phyloP scores from a whole-genome alignment of 2,329 filamentous ascomycete genomes.

The Alternaria postmessia region DNA sequence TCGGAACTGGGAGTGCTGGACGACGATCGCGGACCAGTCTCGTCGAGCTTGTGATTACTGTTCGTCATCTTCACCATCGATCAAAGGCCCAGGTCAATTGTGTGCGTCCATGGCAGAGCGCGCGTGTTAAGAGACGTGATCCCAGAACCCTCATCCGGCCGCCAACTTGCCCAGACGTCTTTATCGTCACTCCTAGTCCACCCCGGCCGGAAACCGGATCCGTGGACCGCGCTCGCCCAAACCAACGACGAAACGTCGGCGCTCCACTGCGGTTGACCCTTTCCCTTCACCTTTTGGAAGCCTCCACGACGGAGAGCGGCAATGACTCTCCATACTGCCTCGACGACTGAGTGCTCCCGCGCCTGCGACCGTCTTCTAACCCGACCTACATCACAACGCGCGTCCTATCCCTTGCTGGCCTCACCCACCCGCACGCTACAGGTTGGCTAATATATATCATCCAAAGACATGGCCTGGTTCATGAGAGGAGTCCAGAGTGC shows the following conservation, averaged over 20 bases:
- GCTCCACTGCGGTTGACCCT: constrained; percentile 11
- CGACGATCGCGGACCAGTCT: constrained; percentile 6
- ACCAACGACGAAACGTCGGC: constrained; percentile 18
- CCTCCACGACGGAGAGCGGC: constrained; percentile 27
- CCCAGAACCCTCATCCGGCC: neutral
- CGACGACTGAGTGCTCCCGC: constrained; percentile 30
- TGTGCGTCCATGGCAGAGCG: neutral
- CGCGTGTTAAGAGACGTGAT: neutral
- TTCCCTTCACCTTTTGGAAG: constrained; percentile 9
- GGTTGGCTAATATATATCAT: constrained; percentile 1
- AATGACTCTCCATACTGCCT: constrained; percentile 35
- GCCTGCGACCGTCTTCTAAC: constrained; percentile 17
- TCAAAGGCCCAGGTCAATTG: neutral
- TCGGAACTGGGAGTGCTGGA: constrained; percentile 8
- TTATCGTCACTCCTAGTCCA: constrained; percentile 14
- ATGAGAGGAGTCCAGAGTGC: constrained; percentile 71
- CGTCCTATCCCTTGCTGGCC: constrained; percentile 4
- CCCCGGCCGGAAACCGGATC: constrained; percentile 17
- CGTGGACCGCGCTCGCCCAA: constrained; percentile 22
- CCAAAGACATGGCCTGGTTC: constrained; percentile 49
- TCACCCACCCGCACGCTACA: neutral
- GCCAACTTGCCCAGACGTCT: constrained; percentile 7
- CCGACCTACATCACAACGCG: constrained; percentile 6
- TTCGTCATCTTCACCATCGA: neutral
- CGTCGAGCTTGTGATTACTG: constrained; percentile 3